Evolutionary conservation across 106 monocot genomes (phyloP), one percentile per base, ranked within the genome.

Genomic region (Acorus calamus): DNA sequence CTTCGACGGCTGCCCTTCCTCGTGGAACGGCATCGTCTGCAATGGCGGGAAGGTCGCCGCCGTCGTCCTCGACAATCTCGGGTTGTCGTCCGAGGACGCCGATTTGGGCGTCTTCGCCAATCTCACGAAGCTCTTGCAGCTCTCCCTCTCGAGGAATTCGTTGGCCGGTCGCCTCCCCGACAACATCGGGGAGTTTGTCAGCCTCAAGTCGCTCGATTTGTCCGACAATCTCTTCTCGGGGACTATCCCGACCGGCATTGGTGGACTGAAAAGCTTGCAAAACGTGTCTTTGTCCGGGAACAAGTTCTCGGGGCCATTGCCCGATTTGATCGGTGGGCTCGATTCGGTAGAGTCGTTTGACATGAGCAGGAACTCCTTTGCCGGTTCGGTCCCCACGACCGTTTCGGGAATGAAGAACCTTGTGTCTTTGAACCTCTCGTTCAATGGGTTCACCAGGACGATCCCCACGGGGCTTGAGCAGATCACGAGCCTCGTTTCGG

Each of bases 11-110:
- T 96, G 96, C 77, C 96, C 96, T 3, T 76, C 91, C 2, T 91
- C 91, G 2, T 96, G 96, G 96, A 96, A 91, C 42, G 96, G 96
- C 52, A 77, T 96, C 49, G 80, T 96, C 13, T 96, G 96, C 64
- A 80, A 66, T 43, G 87, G 80, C 5, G 87, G 62, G 5, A 70
- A 74, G 14, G 85, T 96, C 11, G 90, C 87, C 4, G 87, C 82
- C 13, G 70, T 96, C 0, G 80, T 91, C 2, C 80, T 96, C 4
- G 87, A 96, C 45, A 72, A 67, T 56, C 80, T 72, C 5, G 82
- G 74, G 14, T 60, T 96, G 54, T 57, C 28, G 28, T 28, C 78
- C 7, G 96, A 84, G 8, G 43, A 41, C 8, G 80, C 49, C 9
- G 77, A 85, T 56, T 52, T 96, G 14, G 73, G 80, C 2, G 83